Percentiles rank a stretch among this genome's conserved stretches.
These are phyloP conservation scores for Asterochloris erici DNA, from an alignment of 139 green algal species.

Conservation along the genomic window DNA sequence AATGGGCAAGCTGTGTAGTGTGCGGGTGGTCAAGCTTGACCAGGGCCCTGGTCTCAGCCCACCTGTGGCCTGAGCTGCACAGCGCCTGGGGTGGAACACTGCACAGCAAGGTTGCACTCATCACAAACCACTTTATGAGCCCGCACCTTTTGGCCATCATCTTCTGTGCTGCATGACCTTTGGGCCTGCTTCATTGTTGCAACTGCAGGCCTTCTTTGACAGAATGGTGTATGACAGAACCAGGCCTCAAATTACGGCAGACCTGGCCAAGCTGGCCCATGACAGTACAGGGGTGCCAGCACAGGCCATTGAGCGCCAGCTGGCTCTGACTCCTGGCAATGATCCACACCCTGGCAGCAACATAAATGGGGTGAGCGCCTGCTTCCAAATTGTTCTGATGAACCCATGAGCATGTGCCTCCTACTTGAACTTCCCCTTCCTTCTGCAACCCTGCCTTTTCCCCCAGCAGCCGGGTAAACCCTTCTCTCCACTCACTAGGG, in stretches of 20 bases:
- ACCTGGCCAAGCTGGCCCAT: slow-evolving; percentile 8
- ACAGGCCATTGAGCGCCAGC: neutral
- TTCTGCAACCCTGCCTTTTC: too few relatives aligned
- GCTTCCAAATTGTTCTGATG: neutral
- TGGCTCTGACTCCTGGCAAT: neutral
- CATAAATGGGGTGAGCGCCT: neutral
- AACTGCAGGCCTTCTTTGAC: slow-evolving; percentile 18
- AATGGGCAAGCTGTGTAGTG: too few relatives aligned
- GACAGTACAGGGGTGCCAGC: neutral
- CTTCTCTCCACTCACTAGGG: too few relatives aligned
- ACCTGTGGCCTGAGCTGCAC: too few relatives aligned
- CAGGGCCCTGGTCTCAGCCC: too few relatives aligned
- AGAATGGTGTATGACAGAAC: slow-evolving; percentile 1
- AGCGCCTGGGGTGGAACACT: neutral
- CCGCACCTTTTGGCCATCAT: neutral
- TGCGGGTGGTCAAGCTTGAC: too few relatives aligned
- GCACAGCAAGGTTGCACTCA: neutral
- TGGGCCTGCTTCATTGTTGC: neutral
- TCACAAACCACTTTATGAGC: neutral
- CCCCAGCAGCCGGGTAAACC: too few relatives aligned
- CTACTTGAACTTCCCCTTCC: too few relatives aligned
- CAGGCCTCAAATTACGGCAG: neutral
- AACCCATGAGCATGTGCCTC: neutral
- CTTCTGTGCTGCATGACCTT: neutral
- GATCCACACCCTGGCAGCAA: slow-evolving; percentile 12